Conservation (phyloP, 2,329 filamentous ascomycete genomes). For the Nannizzia gypsea region DNA sequence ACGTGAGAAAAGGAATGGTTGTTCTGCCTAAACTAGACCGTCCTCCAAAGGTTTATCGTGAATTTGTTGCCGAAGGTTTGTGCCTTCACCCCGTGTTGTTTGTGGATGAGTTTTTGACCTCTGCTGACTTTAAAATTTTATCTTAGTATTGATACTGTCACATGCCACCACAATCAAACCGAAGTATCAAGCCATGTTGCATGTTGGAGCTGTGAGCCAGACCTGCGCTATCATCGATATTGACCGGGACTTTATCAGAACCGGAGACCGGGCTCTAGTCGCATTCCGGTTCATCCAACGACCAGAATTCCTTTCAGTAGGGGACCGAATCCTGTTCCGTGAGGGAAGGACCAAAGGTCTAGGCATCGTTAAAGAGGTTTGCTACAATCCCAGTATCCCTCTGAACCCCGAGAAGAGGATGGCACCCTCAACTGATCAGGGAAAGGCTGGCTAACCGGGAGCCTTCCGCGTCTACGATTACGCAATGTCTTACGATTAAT, state of each 20-base stretch:
- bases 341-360: slow-evolving; percentile 92
- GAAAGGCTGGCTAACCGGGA: background rate
- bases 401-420: slow-evolving; percentile 29
- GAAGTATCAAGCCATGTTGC: slow-evolving; percentile 95
- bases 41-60: slow-evolving; percentile 59
- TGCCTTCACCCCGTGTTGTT: slow-evolving; percentile 4
- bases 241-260: slow-evolving; percentile 87
- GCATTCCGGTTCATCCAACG: slow-evolving; percentile 91
- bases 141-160: slow-evolving; percentile 71
- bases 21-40: slow-evolving; percentile 74
- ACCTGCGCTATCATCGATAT: slow-evolving; percentile 97
- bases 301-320: slow-evolving; percentile 80
- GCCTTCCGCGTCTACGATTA: background rate
- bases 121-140: background rate
- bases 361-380: slow-evolving; percentile 83
- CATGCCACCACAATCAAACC: slow-evolving; percentile 96
- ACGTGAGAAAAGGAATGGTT: slow-evolving; percentile 96
- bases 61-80: slow-evolving; percentile 67
- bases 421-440: slow-evolving; percentile 16
- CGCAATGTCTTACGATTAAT: background rate
- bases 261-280: slow-evolving; percentile 84
- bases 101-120: background rate
- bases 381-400: slow-evolving; percentile 61
- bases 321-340: slow-evolving; percentile 81
- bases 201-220: slow-evolving; percentile 88